These are phyloP conservation scores for Ehretia macrophylla DNA, from an alignment of 257 asterid genomes.

Conservation along the genomic window DNA sequence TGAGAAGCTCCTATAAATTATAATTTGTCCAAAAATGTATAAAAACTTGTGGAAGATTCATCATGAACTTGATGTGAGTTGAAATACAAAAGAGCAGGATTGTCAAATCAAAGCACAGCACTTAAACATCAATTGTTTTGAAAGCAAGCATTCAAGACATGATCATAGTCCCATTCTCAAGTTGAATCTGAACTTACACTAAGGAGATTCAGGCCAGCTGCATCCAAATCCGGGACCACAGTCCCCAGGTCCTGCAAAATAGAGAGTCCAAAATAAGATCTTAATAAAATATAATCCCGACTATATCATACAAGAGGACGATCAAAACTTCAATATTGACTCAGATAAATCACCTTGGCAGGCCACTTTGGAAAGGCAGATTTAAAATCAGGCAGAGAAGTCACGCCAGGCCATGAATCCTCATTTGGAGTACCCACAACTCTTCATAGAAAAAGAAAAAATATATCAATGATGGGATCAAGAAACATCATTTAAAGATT, in stretches of 20 bases:
- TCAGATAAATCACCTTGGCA: constrained; percentile 45
- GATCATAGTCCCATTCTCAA: neutral
- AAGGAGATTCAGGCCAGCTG: constrained; percentile 80
- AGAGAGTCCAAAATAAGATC: neutral
- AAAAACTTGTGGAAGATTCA: too few relatives aligned
- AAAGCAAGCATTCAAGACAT: too few relatives aligned
- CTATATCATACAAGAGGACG: neutral
- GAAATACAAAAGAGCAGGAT: too few relatives aligned
- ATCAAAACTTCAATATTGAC: neutral
- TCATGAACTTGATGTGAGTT: too few relatives aligned
- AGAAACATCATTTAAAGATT: neutral
- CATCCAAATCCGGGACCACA: constrained; percentile 69
- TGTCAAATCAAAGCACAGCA: too few relatives aligned
- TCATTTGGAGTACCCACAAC: constrained; percentile 96
- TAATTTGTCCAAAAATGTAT: too few relatives aligned
- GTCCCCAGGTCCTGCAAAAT: constrained; percentile 63
- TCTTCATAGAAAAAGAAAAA: constrained; percentile 35
- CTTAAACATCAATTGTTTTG: too few relatives aligned
- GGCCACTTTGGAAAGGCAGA: constrained; percentile 86
- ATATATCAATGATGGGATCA: neutral
- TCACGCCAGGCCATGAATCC: constrained; percentile 92
- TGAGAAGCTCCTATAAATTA: too few relatives aligned
- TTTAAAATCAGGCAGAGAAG: constrained; percentile 88
- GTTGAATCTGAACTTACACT: constrained; percentile 50
- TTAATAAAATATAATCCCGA: neutral